Conservation (phyloP, 345 rosid species). For the Dimocarpus longan region DNA sequence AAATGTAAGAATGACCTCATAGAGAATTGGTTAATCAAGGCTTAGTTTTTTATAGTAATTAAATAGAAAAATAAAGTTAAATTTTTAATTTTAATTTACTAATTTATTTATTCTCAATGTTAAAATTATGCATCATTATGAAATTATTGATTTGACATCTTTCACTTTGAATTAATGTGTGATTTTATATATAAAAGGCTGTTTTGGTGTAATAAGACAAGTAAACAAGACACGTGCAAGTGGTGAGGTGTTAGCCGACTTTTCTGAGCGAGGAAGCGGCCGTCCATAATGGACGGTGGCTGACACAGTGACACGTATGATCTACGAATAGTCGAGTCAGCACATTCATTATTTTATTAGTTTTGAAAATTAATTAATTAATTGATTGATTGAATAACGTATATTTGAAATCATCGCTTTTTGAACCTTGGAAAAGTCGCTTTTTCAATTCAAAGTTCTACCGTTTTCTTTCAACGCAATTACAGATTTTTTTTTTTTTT, state of each 20-base stretch:
- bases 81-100: no score
- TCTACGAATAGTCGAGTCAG: constrained; percentile 26
- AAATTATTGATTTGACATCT: no score
- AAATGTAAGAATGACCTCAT: no score
- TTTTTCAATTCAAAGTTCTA: neutral
- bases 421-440: neutral
- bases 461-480: neutral
- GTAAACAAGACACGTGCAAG: constrained; percentile 16
- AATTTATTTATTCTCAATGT: no score
- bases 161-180: no score
- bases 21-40: no score
- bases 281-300: constrained; percentile 12
- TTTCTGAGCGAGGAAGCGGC: constrained; percentile 1
- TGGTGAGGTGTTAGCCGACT: constrained; percentile 27
- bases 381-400: neutral
- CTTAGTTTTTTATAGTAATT: no score
- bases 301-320: constrained; percentile 30
- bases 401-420: neutral
- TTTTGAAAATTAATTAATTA: neutral
- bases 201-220: neutral
- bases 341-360: neutral
- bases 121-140: no score
- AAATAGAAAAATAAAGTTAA: no score
- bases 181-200: neutral
- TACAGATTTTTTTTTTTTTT: constrained; percentile 14